Conservation (phyloP, 495 filamentous ascomycete genomes). For the Achaetomiella virescens region DNA sequence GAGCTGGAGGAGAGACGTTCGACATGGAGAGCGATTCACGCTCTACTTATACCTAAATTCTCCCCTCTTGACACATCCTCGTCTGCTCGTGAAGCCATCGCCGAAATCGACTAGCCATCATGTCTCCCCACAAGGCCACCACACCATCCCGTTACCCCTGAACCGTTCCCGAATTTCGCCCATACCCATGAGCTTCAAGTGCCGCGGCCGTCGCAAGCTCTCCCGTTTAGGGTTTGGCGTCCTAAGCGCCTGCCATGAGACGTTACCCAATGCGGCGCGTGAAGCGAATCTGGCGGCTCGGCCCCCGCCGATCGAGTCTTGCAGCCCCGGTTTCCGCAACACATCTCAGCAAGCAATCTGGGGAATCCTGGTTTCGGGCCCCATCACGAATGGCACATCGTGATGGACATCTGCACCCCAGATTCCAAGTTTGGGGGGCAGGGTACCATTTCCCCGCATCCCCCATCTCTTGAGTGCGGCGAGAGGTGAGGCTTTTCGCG, state of each 20-base stretch:
- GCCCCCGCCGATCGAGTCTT: neutral
- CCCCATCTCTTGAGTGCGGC: no score
- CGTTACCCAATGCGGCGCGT: neutral
- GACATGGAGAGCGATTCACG: neutral
- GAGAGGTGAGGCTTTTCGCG: no score
- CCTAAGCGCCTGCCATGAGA: neutral
- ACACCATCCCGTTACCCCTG: neutral
- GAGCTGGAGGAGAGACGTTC: neutral
- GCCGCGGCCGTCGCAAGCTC: slow-evolving; percentile 9
- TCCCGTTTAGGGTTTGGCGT: neutral
- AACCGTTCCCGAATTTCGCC: neutral
- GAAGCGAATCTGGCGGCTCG: slow-evolving; percentile 7
- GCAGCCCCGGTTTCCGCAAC: neutral
- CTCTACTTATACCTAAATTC: slow-evolving; percentile 4
- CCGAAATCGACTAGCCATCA: neutral
- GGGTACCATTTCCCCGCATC: no score
- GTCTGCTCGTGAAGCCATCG: neutral
- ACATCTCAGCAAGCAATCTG: neutral
- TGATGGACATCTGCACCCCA: no score
- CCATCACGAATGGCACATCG: no score
- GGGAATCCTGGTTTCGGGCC: neutral
- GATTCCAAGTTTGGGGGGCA: no score
- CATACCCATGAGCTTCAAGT: neutral
- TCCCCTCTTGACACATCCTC: neutral
- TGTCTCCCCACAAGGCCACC: neutral